Conservation (phyloP, 164 flowering plant species). For the Echeveria elegans region DNA sequence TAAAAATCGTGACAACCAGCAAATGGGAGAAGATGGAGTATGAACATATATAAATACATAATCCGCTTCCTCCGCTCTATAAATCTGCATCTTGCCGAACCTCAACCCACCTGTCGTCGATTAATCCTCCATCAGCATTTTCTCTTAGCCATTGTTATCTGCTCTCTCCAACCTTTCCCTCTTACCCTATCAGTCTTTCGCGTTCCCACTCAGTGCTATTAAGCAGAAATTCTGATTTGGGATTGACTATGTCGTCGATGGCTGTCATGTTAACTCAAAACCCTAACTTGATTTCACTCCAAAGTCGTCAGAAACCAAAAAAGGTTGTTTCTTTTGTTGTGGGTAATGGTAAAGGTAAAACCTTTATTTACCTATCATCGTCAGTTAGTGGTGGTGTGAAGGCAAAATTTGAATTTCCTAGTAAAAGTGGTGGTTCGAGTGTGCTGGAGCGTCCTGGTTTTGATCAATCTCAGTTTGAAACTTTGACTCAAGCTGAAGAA, state of each 20-base stretch:
- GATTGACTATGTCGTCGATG: neutral
- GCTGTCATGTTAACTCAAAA: neutral
- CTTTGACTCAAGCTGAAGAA: conserved; percentile 15
- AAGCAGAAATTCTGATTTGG: too few species aligned
- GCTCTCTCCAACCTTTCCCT: too few species aligned
- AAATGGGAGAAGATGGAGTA: too few species aligned
- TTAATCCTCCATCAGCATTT: too few species aligned
- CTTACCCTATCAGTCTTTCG: too few species aligned
- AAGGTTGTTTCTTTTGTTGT: neutral
- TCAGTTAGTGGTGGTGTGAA: conserved; percentile 8
- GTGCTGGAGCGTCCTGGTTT: conserved; percentile 22
- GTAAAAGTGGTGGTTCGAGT: conserved; percentile 20
- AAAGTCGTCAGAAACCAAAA: neutral
- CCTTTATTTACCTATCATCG: neutral
- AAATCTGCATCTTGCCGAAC: too few species aligned
- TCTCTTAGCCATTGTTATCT: too few species aligned
- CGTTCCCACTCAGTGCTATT: too few species aligned
- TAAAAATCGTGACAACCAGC: too few species aligned
- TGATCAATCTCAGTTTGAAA: conserved; percentile 20
- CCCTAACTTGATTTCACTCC: neutral
- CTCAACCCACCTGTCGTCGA: too few species aligned
- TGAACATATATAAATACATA: too few species aligned
- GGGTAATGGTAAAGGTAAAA: neutral
- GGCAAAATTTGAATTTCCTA: conserved; percentile 13
- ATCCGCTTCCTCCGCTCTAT: too few species aligned